Base-by-base conservation (phyloP, 352 stramenopile species). In the Phytophthora brassicae region DNA sequence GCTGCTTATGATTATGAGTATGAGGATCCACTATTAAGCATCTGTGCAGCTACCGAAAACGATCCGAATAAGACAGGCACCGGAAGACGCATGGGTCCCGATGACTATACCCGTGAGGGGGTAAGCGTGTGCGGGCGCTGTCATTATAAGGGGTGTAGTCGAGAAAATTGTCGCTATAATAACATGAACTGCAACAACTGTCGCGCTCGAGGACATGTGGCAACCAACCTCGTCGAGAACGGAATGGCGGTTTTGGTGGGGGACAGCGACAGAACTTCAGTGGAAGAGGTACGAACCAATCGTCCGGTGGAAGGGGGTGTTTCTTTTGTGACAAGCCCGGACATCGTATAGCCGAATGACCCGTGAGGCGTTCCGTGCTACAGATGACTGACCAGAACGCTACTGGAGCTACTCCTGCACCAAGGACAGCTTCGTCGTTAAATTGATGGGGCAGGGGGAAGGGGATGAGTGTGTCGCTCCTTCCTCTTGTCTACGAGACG, bases 361-460 rank as follows among this genome's bases (percentile, higher is more conserved):
- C 45, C 0, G n/a, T n/a, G n/a, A 28, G 14, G 6, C 3, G 13
- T 3, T 2, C 4, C 7, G 4, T 4, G 13, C 20, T 41, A 3
- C 9, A 41, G 35, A 9, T 19, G 13, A 20, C 20, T 12, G 6
- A 12, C 7, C 31, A 12, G 16, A 38, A 19, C n/a, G n/a, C n/a
- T n/a, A n/a, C n/a, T n/a, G n/a, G n/a, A n/a, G n/a, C n/a, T n/a
- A n/a, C n/a, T n/a, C n/a, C n/a, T n/a, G n/a, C n/a, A n/a, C n/a
- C n/a, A n/a, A n/a, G n/a, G n/a, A n/a, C n/a, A n/a, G n/a, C n/a
- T n/a, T n/a, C n/a, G n/a, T n/a, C n/a, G n/a, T n/a, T n/a, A n/a
- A n/a, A 52, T 41, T 41, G 45, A 52, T 14, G n/a, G 33, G 16
- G 45, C 16, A 52, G 45, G 45, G 33, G n/a, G 45, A 28, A 9